phyloP scores from a whole-genome alignment of 306 rosid species.

The Cajanus cajan region DNA sequence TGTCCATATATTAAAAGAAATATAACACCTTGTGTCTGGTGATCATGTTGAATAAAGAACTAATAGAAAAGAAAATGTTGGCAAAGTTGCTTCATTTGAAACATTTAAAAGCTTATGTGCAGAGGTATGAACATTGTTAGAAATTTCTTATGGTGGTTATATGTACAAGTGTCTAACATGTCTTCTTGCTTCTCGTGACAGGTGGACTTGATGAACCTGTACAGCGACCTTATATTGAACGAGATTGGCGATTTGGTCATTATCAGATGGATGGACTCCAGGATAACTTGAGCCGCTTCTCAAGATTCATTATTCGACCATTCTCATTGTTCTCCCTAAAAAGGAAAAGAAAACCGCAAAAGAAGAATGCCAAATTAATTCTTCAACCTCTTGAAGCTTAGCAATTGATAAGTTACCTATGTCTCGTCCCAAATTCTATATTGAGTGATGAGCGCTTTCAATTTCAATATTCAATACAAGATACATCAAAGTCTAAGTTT shows the following conservation, averaged over 20 bases:
- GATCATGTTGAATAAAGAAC: not conserved
- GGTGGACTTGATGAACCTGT: constrained; percentile 92
- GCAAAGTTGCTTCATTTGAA: not conserved
- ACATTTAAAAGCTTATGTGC: constrained; percentile 7
- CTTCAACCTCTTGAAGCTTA: constrained; percentile 59
- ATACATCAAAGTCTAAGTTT: not conserved
- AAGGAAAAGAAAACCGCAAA: constrained; percentile 45
- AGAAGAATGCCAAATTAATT: constrained; percentile 45
- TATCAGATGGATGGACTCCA: constrained; percentile 94
- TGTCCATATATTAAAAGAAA: not conserved
- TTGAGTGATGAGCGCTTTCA: not conserved
- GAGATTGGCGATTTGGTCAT: constrained; percentile 97
- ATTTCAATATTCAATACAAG: not conserved
- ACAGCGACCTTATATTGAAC: constrained; percentile 61
- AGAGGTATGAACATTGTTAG: not conserved
- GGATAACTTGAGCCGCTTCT: constrained; percentile 70
- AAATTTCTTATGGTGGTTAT: not conserved
- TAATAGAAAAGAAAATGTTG: not conserved
- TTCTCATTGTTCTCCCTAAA: constrained; percentile 38
- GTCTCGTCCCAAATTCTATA: not conserved
- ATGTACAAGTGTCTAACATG: not conserved
- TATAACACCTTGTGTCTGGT: not conserved
- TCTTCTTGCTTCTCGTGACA: constrained; percentile 33
- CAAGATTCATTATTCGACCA: constrained; percentile 52
- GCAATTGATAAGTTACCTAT: constrained; percentile 17